A percentile compares a stretch with the other conserved stretches of the same genome.
Conservation (phyloP, 768 basidiomycete genomes). For the Agrocybe chaxingu region DNA sequence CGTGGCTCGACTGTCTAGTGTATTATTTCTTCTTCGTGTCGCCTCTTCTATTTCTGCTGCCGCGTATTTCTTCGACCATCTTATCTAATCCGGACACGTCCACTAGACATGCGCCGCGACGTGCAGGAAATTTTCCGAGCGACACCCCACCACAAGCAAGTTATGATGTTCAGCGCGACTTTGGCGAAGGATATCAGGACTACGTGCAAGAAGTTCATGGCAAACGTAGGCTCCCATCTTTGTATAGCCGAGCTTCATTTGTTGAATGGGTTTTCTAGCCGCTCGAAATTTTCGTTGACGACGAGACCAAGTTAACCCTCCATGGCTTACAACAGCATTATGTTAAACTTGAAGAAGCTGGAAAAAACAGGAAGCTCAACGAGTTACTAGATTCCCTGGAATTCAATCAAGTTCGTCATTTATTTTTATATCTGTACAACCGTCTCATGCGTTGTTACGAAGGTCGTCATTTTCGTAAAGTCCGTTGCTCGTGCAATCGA, state of each 20-base stretch:
- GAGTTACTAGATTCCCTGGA: slow-evolving; percentile 93
- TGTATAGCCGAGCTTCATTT: background rate
- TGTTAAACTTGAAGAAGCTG: slow-evolving; percentile 91
- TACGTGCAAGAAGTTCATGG: slow-evolving; percentile 99
- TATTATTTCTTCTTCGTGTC: slow-evolving; percentile 28
- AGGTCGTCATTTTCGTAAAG: slow-evolving; percentile 99
- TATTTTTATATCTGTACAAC: background rate
- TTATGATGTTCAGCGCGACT: slow-evolving; percentile 99
- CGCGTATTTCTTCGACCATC: slow-evolving; percentile 40
- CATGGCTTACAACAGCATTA: slow-evolving; percentile 99
- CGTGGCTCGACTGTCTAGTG: slow-evolving; percentile 16
- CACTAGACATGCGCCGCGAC: slow-evolving; percentile 99
- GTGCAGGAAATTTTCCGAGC: slow-evolving; percentile 99
- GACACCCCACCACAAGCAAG: slow-evolving; percentile 99
- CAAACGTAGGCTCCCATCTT: slow-evolving; percentile 64
- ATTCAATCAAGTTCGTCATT: slow-evolving; percentile 83
- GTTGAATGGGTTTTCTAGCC: slow-evolving; percentile 51
- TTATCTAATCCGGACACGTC: slow-evolving; percentile 70
- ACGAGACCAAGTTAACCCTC: slow-evolving; percentile 96
- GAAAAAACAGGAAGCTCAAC: slow-evolving; percentile 96
- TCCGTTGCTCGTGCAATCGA: slow-evolving; percentile 96
- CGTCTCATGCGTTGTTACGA: background rate
- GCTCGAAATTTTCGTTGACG: slow-evolving; percentile 98
- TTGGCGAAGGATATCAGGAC: slow-evolving; percentile 94
- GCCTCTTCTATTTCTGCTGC: slow-evolving; percentile 49